Base-by-base conservation (phyloP, 306 rosid genomes). In the Rosa chinensis region DNA sequence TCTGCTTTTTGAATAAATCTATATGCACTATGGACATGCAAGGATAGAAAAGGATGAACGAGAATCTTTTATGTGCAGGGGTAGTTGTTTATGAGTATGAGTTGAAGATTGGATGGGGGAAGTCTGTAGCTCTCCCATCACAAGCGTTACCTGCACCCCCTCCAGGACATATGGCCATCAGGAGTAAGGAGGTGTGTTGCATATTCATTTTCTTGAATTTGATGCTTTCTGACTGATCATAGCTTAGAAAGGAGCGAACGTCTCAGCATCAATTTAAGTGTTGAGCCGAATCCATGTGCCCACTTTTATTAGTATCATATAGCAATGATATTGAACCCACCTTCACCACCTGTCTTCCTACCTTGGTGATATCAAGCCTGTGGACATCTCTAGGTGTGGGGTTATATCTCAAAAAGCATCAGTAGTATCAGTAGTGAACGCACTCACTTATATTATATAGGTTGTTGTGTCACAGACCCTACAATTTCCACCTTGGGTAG, bases 111-210 rank as follows among this genome's bases (percentile, higher is more conserved):
- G 99, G 99, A 73, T 96, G 99, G 99, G 98, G 99, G 39, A 96
- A 93, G 86, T 93, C 99, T 78, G 99, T 96, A 70, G 93, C 98
- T 66, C 90, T 96, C 75, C 99, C 99, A 72, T 96, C 99, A 1
- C 98, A 96, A 91, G 99, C 99, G 1, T 83, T 96, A 69, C 99
- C 99, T 70, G 99, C 99, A 55, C 99, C 99, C 39, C 98, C 98
- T 59, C 99, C 98, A 39, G 99, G 99, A 84, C 99, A 93, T 40
- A 96, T 96, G 99, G 99, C 99, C 66, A 96, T 96, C 84, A 91
- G 98, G 96, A 96, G 97, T 85, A 95, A 95, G 84, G 99, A 96
- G 99, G 99, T 96, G 74, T 53, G 89, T 67, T 58, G 50, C 75
- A 72, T 77, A 25, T 50, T 64, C 10, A 55, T 17, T 79, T 32